Evolutionary conservation across 805 yeast species (phyloP).

Genomic region (Candida lessepsii): DNA sequence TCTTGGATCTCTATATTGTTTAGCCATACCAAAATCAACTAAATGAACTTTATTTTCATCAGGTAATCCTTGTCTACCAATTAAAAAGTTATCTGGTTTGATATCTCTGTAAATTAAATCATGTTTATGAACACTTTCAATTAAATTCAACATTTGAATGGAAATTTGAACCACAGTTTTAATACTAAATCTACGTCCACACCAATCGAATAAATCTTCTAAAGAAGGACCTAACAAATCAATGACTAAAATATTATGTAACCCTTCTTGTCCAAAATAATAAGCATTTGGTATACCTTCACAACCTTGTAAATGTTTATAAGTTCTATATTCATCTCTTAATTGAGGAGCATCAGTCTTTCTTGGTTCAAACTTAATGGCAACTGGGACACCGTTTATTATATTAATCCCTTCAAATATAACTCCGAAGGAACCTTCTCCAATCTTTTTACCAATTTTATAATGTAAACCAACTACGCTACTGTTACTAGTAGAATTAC

Average conservation of each 20-base stretch:
- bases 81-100: constrained; percentile 94
- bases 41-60: constrained; percentile 84
- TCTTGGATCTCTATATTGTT: constrained; percentile 94
- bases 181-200: constrained; percentile 83
- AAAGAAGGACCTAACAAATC: constrained; percentile 93
- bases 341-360: constrained; percentile 97
- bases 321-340: constrained; percentile 95
- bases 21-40: constrained; percentile 99
- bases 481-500: constrained; percentile 25
- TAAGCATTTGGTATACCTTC: constrained; percentile 94
- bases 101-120: constrained; percentile 94
- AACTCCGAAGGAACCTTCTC: constrained; percentile 98
- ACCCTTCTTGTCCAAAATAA: constrained; percentile 97
- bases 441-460: constrained; percentile 94
- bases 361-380: constrained; percentile 95
- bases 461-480: constrained; percentile 89
- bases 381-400: constrained; percentile 89
- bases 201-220: constrained; percentile 98
- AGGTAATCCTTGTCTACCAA: constrained; percentile 83
- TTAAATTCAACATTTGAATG: constrained; percentile 87
- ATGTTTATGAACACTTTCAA: constrained; percentile 83
- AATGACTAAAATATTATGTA: constrained; percentile 91
- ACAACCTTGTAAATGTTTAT: constrained; percentile 78
- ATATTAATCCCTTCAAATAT: constrained; percentile 94
- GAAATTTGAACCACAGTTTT: constrained; percentile 94